phyloP scores from a whole-genome alignment of 2,329 filamentous ascomycete species.

The Sordariomycetes sp. region DNA sequence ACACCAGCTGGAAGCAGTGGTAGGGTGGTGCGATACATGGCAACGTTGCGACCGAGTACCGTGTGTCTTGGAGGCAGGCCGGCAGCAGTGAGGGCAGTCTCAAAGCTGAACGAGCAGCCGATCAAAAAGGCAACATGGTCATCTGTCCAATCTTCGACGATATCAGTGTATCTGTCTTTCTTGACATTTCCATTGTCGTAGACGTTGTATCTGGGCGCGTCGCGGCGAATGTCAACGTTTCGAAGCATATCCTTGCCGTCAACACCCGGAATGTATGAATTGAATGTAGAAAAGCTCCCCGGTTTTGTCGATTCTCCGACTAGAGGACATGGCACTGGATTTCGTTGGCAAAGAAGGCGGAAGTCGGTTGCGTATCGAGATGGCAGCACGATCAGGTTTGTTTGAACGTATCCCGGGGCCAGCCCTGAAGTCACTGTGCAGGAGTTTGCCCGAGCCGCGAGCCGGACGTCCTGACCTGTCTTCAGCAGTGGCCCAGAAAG shows the following conservation, averaged over 20 bases:
- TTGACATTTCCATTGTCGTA: constrained; percentile 38
- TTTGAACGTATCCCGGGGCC: constrained; percentile 47
- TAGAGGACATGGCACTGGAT: constrained; percentile 54
- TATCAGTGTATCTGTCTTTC: constrained; percentile 26
- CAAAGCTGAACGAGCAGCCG: constrained; percentile 57
- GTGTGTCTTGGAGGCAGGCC: constrained; percentile 44
- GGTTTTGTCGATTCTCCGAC: constrained; percentile 38
- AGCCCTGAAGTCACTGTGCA: constrained; percentile 41
- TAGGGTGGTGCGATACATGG: constrained; percentile 53
- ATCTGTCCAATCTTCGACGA: constrained; percentile 41
- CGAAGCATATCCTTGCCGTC: constrained; percentile 17
- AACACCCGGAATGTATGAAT: constrained; percentile 16
- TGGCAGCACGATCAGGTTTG: constrained; percentile 53
- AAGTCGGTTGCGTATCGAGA: constrained; percentile 48
- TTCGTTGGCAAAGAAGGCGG: constrained; percentile 46
- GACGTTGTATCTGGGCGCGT: constrained; percentile 49
- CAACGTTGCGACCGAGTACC: constrained; percentile 36
- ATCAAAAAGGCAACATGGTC: constrained; percentile 55
- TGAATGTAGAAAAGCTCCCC: constrained; percentile 31
- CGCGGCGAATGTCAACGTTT: constrained; percentile 46
- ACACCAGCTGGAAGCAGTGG: constrained; percentile 48
- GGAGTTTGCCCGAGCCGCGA: constrained; percentile 11
- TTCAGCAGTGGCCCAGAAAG: no score
- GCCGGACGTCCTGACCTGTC: no score
- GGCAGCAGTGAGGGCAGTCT: constrained; percentile 40